Percentiles rank a stretch among this genome's conserved stretches.
These are phyloP conservation scores for Oenanthe javanica DNA, from an alignment of 140 eudicot genomes.

Conservation along the genomic window DNA sequence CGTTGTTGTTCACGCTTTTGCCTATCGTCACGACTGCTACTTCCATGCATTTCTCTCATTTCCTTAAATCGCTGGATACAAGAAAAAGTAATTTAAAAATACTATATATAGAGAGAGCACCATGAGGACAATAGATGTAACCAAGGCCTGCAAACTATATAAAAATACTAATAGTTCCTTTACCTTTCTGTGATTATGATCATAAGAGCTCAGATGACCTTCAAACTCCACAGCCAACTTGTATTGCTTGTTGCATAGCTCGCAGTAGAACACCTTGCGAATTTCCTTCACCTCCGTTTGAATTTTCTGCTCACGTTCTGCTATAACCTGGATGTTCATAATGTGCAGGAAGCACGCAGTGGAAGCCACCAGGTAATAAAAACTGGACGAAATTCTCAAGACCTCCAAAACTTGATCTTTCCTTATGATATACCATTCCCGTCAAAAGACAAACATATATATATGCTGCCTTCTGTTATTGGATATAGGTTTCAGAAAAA, in stretches of 20 bases:
- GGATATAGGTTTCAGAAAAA: slow-evolving; percentile 61
- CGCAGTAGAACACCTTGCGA: slow-evolving; percentile 79
- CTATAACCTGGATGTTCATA: slow-evolving; percentile 97
- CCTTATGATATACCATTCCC: slow-evolving; percentile 71
- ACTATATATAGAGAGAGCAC: not conserved
- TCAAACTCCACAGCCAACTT: slow-evolving; percentile 97
- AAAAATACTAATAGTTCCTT: not conserved
- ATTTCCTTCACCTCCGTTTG: slow-evolving; percentile 95
- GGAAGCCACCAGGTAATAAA: slow-evolving; percentile 99
- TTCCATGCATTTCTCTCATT: slow-evolving; percentile 99
- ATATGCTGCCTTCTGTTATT: slow-evolving; percentile 99
- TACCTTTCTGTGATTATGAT: slow-evolving; percentile 97
- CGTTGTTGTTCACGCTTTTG: slow-evolving; percentile 91
- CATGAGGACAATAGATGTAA: not conserved
- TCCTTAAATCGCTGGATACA: slow-evolving; percentile 73
- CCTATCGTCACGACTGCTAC: slow-evolving; percentile 86
- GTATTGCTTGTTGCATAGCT: slow-evolving; percentile 99
- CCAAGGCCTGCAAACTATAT: not conserved
- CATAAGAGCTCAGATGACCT: slow-evolving; percentile 96
- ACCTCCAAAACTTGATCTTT: slow-evolving; percentile 75
- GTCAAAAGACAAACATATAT: slow-evolving; percentile 88
- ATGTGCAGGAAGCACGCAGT: slow-evolving; percentile 99
- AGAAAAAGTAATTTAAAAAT: not conserved
- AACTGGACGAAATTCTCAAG: slow-evolving; percentile 92
- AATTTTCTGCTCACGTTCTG: slow-evolving; percentile 97